These are phyloP conservation scores for Leucaena leucocephala DNA, from an alignment of 306 rosid genomes.

Conservation along the genomic window DNA sequence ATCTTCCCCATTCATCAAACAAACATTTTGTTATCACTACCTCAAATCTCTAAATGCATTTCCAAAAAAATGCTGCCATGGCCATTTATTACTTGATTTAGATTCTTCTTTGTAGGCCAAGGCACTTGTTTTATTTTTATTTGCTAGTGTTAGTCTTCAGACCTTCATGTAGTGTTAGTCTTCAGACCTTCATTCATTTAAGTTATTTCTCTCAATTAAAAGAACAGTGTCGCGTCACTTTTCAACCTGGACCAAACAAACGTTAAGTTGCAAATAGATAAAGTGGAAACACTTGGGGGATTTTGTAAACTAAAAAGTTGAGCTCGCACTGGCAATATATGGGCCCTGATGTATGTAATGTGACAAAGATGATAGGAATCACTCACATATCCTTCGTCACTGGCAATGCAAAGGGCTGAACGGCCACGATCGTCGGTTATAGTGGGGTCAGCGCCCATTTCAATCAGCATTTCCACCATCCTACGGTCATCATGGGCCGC, in stretches of 20 bases:
- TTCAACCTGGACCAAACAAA: too few species aligned
- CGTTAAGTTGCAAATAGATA: too few species aligned
- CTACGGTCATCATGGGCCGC: slow-evolving; percentile 43
- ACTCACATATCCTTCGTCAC: slow-evolving; percentile 51
- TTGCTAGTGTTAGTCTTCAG: too few species aligned
- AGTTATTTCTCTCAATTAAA: too few species aligned
- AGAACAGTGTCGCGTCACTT: too few species aligned
- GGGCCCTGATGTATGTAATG: background rate
- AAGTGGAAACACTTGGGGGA: too few species aligned
- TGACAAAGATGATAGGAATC: background rate
- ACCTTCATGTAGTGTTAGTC: too few species aligned
- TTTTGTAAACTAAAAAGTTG: background rate
- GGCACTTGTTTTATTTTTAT: too few species aligned
- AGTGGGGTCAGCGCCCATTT: slow-evolving; percentile 45
- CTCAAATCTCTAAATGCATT: background rate
- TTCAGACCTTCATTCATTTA: too few species aligned
- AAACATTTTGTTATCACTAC: background rate
- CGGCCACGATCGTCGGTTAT: slow-evolving; percentile 32
- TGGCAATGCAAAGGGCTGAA: slow-evolving; percentile 31
- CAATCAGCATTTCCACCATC: slow-evolving; percentile 43
- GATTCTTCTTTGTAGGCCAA: too few species aligned
- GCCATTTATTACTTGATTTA: too few species aligned
- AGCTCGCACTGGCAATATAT: background rate
- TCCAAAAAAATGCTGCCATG: too few species aligned
- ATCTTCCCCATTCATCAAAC: slow-evolving; percentile 19